Conservation (phyloP, 352 stramenopile genomes). For the Phytophthora lateralis region DNA sequence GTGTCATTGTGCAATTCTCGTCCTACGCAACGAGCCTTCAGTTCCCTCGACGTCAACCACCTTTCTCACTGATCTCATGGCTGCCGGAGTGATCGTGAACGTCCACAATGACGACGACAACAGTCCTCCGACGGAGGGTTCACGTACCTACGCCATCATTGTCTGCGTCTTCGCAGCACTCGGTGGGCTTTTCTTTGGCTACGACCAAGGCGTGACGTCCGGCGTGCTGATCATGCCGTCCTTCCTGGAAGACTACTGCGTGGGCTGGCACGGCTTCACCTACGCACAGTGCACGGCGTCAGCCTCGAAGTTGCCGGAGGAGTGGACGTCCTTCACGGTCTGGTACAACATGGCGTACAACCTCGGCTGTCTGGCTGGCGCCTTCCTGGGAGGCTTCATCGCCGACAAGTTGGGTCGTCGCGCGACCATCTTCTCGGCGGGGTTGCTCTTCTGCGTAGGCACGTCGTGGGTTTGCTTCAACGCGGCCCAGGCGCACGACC, state of each 20-base stretch:
- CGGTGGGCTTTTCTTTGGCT: constrained; percentile 15
- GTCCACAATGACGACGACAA: constrained; percentile 14
- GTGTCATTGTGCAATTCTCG: not conserved
- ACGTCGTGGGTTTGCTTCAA: constrained; percentile 28
- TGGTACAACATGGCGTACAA: constrained; percentile 39
- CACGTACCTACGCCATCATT: constrained; percentile 32
- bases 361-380: constrained; percentile 29
- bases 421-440: constrained; percentile 30
- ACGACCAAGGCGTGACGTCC: constrained; percentile 32
- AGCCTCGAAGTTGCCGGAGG: constrained; percentile 9
- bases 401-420: constrained; percentile 14
- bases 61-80: constrained; percentile 1
- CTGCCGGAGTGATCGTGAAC: constrained; percentile 22
- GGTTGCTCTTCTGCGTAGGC: constrained; percentile 31
- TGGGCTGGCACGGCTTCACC: constrained; percentile 33
- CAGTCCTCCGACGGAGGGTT: constrained; percentile 31
- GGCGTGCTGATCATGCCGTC: constrained; percentile 35
- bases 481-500: constrained; percentile 8
- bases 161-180: constrained; percentile 38
- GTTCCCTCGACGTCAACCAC: not conserved
- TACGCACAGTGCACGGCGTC: constrained; percentile 30
- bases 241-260: constrained; percentile 39
- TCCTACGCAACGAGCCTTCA: constrained; percentile 7
- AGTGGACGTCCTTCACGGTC: constrained; percentile 32
- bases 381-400: constrained; percentile 21